Base-by-base conservation (phyloP, 345 rosid genomes). In the Lumnitzera racemosa region DNA sequence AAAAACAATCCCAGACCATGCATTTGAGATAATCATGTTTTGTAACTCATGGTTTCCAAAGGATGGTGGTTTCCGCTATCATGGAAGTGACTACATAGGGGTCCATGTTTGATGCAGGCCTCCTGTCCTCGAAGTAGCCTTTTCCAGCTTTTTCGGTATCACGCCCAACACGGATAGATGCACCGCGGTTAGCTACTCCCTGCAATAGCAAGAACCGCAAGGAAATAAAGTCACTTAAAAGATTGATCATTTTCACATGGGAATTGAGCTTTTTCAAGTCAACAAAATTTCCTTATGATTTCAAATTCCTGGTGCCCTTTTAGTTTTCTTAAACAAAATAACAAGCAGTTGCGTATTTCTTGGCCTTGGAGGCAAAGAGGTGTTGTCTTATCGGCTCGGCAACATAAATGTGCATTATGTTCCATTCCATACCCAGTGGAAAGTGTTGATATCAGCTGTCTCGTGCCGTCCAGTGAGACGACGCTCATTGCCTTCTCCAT, bases 101-200 rank as follows among this genome's bases (percentile, higher is more conserved):
- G 46, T 85, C 91, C 89, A 88, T 88, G 86, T 85, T 88, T 0
- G 96, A 88, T 49, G 96, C 86, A 13, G 92, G 96, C 82, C 96
- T 79, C 77, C 92, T 71, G 80, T 88, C 96, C 57, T 88, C 96
- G 24, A 88, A 88, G 57, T 88, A 88, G 6, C 96, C 96, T 56
- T 89, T 89, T 31, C 94, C 90, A 20, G 63, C 75, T 64, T 77
- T 82, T 81, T 89, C 89, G 0, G 90, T 89, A 67, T 89, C 88
- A 12, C 96, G 79, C 2, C 94, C 94, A 2, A 89, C 88, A 7
- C 96, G 83, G 29, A 89, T 75, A 12, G 92, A 89, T 20, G 90
- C 90, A 0, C 90, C 94, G 12, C 96, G 85, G 76, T 89, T 80
- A 0, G 92, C 90, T 27, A 89, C 96, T 51, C 96, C 96, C 96